Base-by-base conservation (phyloP, 345 rosid species). In the Abelmoschus esculentus region DNA sequence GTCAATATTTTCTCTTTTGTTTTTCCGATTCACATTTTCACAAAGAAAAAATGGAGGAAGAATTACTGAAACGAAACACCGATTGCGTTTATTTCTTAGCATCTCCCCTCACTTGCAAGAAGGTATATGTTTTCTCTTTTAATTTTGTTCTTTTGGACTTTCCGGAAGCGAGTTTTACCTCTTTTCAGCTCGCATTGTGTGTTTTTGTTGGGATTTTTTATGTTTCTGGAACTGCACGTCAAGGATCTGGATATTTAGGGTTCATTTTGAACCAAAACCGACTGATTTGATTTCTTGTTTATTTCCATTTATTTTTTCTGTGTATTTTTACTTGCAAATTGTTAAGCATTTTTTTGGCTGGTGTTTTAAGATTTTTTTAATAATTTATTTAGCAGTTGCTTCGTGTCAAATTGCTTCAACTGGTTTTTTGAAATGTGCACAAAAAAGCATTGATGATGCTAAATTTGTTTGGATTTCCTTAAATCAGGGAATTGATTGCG, bases 71-170 rank as follows among this genome's bases (percentile, higher is more conserved):
- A 76, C 73, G 85, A 56, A 80, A 82, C 70, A 87, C 89, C 5
- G 90, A 86, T 71, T 88, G 90, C 69, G 86, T 88, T 47, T 86
- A 83, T 77, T 86, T 84, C 73, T 77, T 88, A 55, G 89, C 90
- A 60, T 88, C 90, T 64, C 93, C 93, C 70, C 84, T 88, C 67
- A 86, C 93, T 56, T 88, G 93, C 87, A 84, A 85, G 76, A 88
- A 86, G 87, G 90, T 88, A 32, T 61, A 13, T 46, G 5, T 36
- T 60, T 52, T 5, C 6, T 26, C 17, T 34, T 38, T 5, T 12
- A n/a, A 26, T 1, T 28, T 6, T 17, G 0, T 14, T 18, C 18
- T 8, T n/a, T 2, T 47, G 47, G 5, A 9, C 64, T 28, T 0
- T 1, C 10, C 55, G 14, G 17, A 47, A 18, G 13, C 40, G 28